phyloP scores from a whole-genome alignment of 2,329 filamentous ascomycete species.

The Apiospora aurea region DNA sequence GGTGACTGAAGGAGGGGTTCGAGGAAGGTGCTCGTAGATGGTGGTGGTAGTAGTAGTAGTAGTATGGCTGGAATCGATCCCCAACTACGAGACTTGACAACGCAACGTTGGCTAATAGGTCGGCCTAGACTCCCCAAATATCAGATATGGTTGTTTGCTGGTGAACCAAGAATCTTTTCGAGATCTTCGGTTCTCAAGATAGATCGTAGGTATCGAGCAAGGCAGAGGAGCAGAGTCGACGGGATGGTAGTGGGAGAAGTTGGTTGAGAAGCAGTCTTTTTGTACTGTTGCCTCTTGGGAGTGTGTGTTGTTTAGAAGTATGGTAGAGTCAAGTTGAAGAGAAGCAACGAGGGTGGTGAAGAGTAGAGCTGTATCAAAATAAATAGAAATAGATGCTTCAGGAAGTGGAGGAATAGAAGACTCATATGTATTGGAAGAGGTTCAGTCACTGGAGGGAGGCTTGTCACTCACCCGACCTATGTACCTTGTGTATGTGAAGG shows the following conservation, averaged over 20 bases:
- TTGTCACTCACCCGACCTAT: background rate
- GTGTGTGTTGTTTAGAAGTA: background rate
- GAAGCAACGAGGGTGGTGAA: constrained; percentile 10
- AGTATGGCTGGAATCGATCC: constrained; percentile 3
- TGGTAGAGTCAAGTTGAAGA: constrained; percentile 20
- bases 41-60: constrained; percentile 8
- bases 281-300: background rate
- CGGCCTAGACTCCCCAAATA: constrained; percentile 1
- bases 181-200: constrained; percentile 1
- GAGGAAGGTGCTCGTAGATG: background rate
- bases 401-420: constrained; percentile 22
- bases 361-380: constrained; percentile 13
- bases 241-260: background rate
- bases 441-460: constrained; percentile 10
- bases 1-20: constrained; percentile 34
- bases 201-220: constrained; percentile 7
- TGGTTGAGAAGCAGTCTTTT: background rate
- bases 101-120: background rate
- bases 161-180: background rate
- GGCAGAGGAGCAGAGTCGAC: constrained; percentile 10
- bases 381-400: constrained; percentile 1
- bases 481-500: constrained; percentile 9
- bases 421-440: constrained; percentile 24
- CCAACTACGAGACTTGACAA: background rate
- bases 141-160: background rate